phyloP scores from a whole-genome alignment of 2,329 filamentous ascomycete species.

The Trichoderma guizhouense region DNA sequence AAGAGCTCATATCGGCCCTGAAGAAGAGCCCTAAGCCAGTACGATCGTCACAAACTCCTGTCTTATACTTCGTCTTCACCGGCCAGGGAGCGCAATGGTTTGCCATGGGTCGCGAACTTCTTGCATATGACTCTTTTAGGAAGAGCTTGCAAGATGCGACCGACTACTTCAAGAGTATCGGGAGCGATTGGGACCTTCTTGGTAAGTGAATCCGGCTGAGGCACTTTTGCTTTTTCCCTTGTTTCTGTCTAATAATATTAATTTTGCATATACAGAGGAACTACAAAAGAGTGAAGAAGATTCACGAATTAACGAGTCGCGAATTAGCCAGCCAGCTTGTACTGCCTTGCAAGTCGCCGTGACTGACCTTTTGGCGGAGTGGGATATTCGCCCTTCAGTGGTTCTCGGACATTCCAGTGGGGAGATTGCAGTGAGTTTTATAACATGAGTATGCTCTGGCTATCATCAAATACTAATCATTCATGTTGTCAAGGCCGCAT shows the following conservation, averaged over 20 bases:
- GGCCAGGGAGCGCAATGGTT: constrained; percentile 9
- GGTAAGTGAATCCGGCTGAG: no score
- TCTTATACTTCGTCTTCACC: neutral
- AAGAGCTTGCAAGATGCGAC: neutral
- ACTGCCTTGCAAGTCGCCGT: neutral
- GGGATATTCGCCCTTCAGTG: neutral
- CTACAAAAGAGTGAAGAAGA: neutral
- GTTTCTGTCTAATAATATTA: no score
- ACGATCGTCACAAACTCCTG: no score
- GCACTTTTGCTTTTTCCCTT: no score
- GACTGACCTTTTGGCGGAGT: neutral
- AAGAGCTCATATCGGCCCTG: neutral
- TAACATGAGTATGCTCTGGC: neutral
- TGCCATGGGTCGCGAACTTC: neutral
- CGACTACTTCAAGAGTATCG: neutral
- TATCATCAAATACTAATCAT: neutral
- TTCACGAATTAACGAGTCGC: neutral
- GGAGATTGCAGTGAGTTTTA: constrained; percentile 4
- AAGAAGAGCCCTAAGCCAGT: neutral
- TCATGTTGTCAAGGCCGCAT: no score
- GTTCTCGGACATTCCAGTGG: constrained; percentile 8
- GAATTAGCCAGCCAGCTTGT: neutral
- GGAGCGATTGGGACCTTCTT: neutral
- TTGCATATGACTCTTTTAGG: neutral
- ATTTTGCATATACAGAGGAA: no score